Percentiles rank a stretch among this genome's conserved stretches.
phyloP scores from a whole-genome alignment of 2,329 filamentous ascomycete genomes.

The Rhexocercosporidium sp. region DNA sequence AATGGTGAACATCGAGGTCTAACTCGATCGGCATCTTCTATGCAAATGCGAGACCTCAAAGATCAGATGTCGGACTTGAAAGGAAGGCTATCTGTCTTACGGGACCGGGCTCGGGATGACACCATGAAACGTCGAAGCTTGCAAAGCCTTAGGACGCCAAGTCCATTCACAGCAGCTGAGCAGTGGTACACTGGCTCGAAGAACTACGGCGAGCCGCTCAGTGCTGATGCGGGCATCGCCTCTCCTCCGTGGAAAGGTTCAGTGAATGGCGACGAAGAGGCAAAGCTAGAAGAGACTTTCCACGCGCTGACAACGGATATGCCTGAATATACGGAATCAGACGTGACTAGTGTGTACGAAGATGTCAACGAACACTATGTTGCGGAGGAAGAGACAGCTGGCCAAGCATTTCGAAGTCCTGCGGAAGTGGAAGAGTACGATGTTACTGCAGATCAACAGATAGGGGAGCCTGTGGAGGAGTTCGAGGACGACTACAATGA shows the following conservation, averaged over 20 bases:
- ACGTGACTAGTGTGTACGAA: slow-evolving; percentile 39
- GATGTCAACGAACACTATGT: slow-evolving; percentile 34
- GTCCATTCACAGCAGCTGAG: slow-evolving; percentile 48
- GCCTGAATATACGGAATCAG: slow-evolving; percentile 33
- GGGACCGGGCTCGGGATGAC: slow-evolving; percentile 68
- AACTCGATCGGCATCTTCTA: slow-evolving; percentile 40
- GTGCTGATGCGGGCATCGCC: slow-evolving; percentile 36
- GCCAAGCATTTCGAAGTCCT: not conserved
- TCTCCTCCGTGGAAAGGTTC: slow-evolving; percentile 34
- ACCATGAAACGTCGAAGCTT: slow-evolving; percentile 65
- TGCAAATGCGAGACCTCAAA: slow-evolving; percentile 62
- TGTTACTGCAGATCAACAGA: slow-evolving; percentile 14
- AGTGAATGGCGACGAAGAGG: slow-evolving; percentile 17
- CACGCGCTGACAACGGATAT: not conserved
- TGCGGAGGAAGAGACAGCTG: not conserved
- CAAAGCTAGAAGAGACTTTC: slow-evolving; percentile 6
- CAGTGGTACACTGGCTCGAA: slow-evolving; percentile 41
- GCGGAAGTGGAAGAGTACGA: slow-evolving; percentile 15
- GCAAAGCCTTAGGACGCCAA: slow-evolving; percentile 63
- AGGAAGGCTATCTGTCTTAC: slow-evolving; percentile 69
- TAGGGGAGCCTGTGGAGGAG: slow-evolving; percentile 25
- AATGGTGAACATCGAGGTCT: slow-evolving; percentile 32
- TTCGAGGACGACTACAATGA: slow-evolving; percentile 44
- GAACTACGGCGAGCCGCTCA: slow-evolving; percentile 35
- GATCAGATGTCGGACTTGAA: slow-evolving; percentile 73